Conservation (phyloP, 2,329 filamentous ascomycete genomes). For the Talaromyces funiculosus region DNA sequence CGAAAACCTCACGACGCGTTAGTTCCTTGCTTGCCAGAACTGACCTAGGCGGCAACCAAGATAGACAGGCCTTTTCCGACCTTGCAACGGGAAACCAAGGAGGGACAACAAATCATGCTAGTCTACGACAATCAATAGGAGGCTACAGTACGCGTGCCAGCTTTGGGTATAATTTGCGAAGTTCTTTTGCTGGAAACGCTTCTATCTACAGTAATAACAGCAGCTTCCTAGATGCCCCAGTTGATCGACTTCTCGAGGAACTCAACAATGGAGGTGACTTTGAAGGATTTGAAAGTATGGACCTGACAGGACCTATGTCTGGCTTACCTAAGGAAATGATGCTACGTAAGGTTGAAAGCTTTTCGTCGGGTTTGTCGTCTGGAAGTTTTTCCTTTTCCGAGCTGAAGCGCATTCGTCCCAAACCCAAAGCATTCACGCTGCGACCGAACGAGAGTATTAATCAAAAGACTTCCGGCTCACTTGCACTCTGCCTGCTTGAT, state of each 20-base stretch:
- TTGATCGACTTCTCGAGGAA: slow-evolving; percentile 66
- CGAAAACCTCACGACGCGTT: slow-evolving; percentile 68
- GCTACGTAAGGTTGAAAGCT: slow-evolving; percentile 64
- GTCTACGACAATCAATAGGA: slow-evolving; percentile 66
- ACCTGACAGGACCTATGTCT: slow-evolving; percentile 66
- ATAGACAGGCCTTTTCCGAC: slow-evolving; percentile 73
- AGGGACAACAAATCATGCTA: slow-evolving; percentile 35
- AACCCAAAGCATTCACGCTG: slow-evolving; percentile 58
- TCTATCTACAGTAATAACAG: slow-evolving; percentile 48
- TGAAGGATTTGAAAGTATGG: slow-evolving; percentile 67
- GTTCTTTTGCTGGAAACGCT: slow-evolving; percentile 49
- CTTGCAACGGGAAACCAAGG: slow-evolving; percentile 48
- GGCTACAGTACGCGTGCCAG: slow-evolving; percentile 61
- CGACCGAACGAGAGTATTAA: slow-evolving; percentile 39
- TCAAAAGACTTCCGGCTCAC: slow-evolving; percentile 27
- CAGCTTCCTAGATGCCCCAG: slow-evolving; percentile 62
- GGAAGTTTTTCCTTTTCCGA: slow-evolving; percentile 25
- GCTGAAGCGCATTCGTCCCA: slow-evolving; percentile 20
- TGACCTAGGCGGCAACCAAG: slow-evolving; percentile 79
- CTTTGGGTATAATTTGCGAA: slow-evolving; percentile 47
- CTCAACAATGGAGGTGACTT: slow-evolving; percentile 57
- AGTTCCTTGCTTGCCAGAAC: slow-evolving; percentile 86
- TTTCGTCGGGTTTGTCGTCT: slow-evolving; percentile 50
- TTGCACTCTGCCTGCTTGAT: slow-evolving; percentile 63
- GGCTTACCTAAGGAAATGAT: slow-evolving; percentile 67